These are phyloP conservation scores for Ceratobasidium sp. DNA, from an alignment of 1,284 basidiomycete genomes.

Conservation along the genomic window DNA sequence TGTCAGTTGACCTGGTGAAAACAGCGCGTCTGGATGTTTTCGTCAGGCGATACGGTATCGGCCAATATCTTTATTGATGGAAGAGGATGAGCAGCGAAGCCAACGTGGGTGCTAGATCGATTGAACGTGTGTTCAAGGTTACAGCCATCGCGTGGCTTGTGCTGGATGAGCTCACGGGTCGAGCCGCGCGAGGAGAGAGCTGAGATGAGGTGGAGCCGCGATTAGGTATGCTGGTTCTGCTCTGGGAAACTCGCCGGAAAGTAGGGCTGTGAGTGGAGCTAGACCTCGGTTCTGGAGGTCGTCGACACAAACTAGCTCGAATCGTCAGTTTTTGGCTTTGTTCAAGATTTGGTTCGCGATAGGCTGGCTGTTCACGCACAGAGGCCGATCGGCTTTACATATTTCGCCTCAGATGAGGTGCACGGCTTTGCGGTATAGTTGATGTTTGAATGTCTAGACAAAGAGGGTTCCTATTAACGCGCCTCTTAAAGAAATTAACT, in stretches of 20 bases:
- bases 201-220: constrained; percentile 30
- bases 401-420: constrained; percentile 9
- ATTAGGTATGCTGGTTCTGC: no score
- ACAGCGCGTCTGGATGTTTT: not conserved
- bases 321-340: no score
- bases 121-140: no score
- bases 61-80: not conserved
- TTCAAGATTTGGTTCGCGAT: no score
- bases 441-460: not conserved
- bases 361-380: not conserved
- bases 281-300: no score
- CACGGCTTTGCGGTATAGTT: not conserved
- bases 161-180: no score
- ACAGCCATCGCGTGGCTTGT: not conserved
- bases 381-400: constrained; percentile 15
- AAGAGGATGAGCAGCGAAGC: not conserved
- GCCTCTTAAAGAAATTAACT: no score
- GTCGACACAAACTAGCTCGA: no score
- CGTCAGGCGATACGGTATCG: not conserved
- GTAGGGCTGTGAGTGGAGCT: no score
- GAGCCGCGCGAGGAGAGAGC: not conserved
- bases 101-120: not conserved
- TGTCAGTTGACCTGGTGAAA: no score
- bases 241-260: no score
- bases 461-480: not conserved